Conservation (phyloP, 2,329 filamentous ascomycete genomes). For the Scedosporium minutisporum region DNA sequence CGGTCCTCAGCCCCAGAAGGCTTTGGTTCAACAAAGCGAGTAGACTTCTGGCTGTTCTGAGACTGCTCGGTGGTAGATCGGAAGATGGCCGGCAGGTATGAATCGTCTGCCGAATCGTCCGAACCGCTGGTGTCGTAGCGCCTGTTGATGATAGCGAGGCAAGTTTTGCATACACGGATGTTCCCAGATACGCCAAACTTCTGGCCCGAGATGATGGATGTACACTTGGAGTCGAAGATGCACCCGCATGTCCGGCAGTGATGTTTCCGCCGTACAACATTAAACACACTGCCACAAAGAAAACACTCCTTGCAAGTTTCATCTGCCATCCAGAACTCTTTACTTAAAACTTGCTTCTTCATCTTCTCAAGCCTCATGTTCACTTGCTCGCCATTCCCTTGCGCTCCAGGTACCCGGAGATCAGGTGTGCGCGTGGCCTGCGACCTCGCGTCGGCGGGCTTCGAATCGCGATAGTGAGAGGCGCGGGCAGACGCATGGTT, state of each 20-base stretch:
- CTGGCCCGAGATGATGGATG: constrained; percentile 76
- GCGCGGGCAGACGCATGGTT: constrained; percentile 50
- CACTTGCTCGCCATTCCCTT: constrained; percentile 48
- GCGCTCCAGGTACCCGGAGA: constrained; percentile 45
- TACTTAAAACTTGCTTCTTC: constrained; percentile 78
- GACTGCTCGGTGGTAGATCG: constrained; percentile 33
- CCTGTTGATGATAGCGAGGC: constrained; percentile 81
- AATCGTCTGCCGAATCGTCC: constrained; percentile 76
- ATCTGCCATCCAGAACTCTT: constrained; percentile 98
- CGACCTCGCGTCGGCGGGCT: constrained; percentile 34
- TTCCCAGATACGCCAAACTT: constrained; percentile 79
- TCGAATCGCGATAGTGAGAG: constrained; percentile 47
- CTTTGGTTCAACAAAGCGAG: background rate
- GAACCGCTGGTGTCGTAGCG: constrained; percentile 80
- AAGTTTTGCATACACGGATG: constrained; percentile 85
- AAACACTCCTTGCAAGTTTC: constrained; percentile 98
- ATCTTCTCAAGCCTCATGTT: constrained; percentile 59
- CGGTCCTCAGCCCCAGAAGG: constrained; percentile 5
- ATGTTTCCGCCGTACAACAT: constrained; percentile 89
- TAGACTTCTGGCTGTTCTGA: background rate
- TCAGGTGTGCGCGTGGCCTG: constrained; percentile 35
- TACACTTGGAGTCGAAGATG: constrained; percentile 96
- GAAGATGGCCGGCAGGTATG: constrained; percentile 56
- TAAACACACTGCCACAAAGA: constrained; percentile 80
- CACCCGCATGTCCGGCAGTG: constrained; percentile 96